These are phyloP conservation scores for Penicillium vulpinum DNA, from an alignment of 2,329 filamentous ascomycete species.

Conservation along the genomic window DNA sequence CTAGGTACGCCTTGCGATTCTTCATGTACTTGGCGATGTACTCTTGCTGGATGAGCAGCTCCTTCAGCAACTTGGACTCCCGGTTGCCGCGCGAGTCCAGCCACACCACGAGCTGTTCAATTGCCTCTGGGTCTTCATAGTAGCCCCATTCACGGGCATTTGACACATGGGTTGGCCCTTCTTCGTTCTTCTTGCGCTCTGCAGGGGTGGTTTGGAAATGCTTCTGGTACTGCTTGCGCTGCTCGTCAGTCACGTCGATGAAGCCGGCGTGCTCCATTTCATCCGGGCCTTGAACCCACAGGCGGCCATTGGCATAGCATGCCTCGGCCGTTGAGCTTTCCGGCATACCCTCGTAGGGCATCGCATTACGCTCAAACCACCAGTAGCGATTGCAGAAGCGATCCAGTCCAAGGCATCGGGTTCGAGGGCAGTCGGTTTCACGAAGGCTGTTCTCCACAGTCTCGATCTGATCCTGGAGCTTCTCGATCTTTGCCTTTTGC, in stretches of 20 bases:
- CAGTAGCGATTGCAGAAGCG: constrained; percentile 98
- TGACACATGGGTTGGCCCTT: constrained; percentile 75
- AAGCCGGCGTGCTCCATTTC: constrained; percentile 83
- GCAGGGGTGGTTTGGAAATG: constrained; percentile 80
- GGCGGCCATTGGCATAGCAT: constrained; percentile 86
- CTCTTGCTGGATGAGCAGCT: constrained; percentile 73
- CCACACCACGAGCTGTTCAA: constrained; percentile 82
- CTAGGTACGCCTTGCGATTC: constrained; percentile 72
- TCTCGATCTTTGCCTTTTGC: constrained; percentile 75
- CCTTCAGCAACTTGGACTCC: constrained; percentile 84
- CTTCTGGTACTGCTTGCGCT: constrained; percentile 72
- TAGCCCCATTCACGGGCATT: constrained; percentile 86
- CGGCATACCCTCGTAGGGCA: constrained; percentile 89
- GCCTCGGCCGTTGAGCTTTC: constrained; percentile 83
- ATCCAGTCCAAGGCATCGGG: constrained; percentile 85
- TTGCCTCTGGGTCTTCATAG: constrained; percentile 74
- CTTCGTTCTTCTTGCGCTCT: constrained; percentile 81
- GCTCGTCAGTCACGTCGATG: constrained; percentile 71
- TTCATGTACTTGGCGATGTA: constrained; percentile 78
- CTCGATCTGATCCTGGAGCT: constrained; percentile 81
- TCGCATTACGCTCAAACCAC: constrained; percentile 98
- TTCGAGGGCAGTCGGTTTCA: constrained; percentile 89
- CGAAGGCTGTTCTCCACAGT: constrained; percentile 87
- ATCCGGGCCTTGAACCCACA: constrained; percentile 96
- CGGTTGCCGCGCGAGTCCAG: constrained; percentile 83